These are phyloP conservation scores for Caulochytrium protostelioides DNA, from an alignment of 371 early-diverging fungal species.

Conservation along the genomic window DNA sequence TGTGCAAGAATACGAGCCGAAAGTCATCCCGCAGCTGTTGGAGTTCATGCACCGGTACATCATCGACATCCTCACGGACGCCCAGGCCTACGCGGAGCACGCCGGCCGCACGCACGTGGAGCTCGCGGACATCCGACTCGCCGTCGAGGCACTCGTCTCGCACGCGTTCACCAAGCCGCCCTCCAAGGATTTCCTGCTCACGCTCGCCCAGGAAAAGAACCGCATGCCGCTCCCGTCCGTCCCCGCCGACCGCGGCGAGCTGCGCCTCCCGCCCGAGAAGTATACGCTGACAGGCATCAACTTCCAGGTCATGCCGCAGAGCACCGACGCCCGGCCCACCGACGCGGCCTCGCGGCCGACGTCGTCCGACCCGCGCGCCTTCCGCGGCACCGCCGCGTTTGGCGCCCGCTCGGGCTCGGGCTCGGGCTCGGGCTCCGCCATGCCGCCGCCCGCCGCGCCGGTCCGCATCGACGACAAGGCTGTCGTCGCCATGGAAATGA, in stretches of 20 bases:
- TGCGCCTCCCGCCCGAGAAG: slow-evolving; percentile 78
- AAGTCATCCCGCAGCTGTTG: slow-evolving; percentile 83
- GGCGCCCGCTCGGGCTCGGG: no score
- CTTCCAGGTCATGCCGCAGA: slow-evolving; percentile 70
- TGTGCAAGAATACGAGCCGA: slow-evolving; percentile 88
- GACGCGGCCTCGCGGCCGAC: no score
- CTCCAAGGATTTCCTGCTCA: slow-evolving; percentile 62
- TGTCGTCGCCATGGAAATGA: no score
- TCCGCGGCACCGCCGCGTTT: no score
- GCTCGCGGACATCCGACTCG: slow-evolving; percentile 74
- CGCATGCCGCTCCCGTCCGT: slow-evolving; percentile 65
- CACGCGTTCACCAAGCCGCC: slow-evolving; percentile 80
- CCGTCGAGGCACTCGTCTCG: slow-evolving; percentile 71
- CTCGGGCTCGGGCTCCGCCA: no score
- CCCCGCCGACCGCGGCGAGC: slow-evolving; percentile 68
- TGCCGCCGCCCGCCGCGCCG: no score
- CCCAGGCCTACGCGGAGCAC: slow-evolving; percentile 83
- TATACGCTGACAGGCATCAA: slow-evolving; percentile 70
- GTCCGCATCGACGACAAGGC: no score
- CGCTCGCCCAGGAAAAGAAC: slow-evolving; percentile 72
- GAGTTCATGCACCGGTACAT: slow-evolving; percentile 90
- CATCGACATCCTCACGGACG: slow-evolving; percentile 82
- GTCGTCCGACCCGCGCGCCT: no score
- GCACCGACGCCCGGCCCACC: no score
- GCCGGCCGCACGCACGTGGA: slow-evolving; percentile 62